Evolutionary conservation across 2,329 filamentous ascomycete species (phyloP).

Genomic region (Neopestalotiopsis sp.): DNA sequence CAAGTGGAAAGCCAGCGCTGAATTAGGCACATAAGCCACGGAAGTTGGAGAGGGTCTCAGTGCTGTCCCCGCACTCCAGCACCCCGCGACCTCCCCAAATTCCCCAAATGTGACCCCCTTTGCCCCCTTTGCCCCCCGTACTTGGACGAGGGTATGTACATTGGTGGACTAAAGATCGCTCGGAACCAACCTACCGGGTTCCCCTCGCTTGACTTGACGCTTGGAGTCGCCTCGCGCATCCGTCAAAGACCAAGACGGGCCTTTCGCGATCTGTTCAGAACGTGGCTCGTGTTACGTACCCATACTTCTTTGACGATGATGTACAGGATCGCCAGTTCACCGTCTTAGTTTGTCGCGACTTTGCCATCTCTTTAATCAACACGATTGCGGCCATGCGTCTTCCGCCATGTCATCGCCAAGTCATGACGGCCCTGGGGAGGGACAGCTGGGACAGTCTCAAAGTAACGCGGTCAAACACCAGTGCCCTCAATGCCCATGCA

Average conservation of each 20-base stretch:
- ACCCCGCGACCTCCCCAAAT: neutral
- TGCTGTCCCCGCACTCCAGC: neutral
- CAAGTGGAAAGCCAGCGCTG: no score
- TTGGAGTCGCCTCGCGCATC: neutral
- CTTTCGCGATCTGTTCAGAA: neutral
- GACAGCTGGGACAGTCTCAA: neutral
- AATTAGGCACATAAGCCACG: no score
- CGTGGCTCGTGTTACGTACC: neutral
- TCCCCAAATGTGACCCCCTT: constrained; percentile 10
- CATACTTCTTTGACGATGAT: neutral
- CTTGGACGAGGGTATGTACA: constrained; percentile 19
- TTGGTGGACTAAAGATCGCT: constrained; percentile 2
- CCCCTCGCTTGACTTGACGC: neutral
- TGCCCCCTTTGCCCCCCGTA: constrained; percentile 16
- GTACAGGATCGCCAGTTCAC: neutral
- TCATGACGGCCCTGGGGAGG: neutral
- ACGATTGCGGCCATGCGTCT: neutral
- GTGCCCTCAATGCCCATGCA: constrained; percentile 34
- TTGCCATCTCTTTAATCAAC: no score
- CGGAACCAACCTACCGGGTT: neutral
- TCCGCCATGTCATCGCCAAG: neutral
- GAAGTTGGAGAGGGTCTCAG: neutral
- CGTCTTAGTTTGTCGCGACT: neutral
- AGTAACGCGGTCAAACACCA: constrained; percentile 21
- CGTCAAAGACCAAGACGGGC: neutral